Evolutionary conservation across 2,329 filamentous ascomycete species (phyloP), one percentile per base, ranked within the genome.

Genomic region (Colletotrichum sp.): DNA sequence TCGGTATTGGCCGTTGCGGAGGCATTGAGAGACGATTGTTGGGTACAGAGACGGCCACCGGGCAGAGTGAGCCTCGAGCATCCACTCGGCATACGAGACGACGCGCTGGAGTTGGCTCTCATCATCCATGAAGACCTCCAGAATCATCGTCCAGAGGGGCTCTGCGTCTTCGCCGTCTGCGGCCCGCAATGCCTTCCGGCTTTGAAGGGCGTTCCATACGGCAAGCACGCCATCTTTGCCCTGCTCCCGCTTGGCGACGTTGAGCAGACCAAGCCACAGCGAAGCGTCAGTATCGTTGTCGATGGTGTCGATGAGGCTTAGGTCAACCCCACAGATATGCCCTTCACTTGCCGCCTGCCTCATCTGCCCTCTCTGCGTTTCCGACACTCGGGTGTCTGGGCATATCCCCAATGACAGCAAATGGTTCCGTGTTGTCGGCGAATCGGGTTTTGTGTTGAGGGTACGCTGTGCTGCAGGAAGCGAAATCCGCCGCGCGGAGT

Each of bases 41-140:
- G 81, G 80, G 77, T 91, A 91, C 4, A 91, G 80, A 15, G 85
- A 79, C 3, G 90, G 89, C 90, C 89, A 91, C 55, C 80, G 80
- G 15, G 85, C 85, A 34, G 80, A 77, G 66, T 86, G 82, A 4
- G 82, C 75, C 4, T 82, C 79, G 34, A 81, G 80, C 71, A 91
- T 85, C 81, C 86, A 87, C 75, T 87, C 84, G 48, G 85, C 86
- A 72, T 87, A 88, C 16, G 80, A 73, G 80, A 82, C 84, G 27
- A 86, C 80, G 65, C 79, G 80, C 13, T 83, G 77, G 43, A 88
- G 77, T 10, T 25, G 79, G 13, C 64, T 69, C 36, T 81, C 76
- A 22, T 80, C 66, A 16, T 75, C 68, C 32, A 85, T 67, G 18
- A 83, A 81, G 32, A 81, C 80, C 10, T 76, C 75, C 28, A 86